Conservation (phyloP, 2,329 filamentous ascomycete species). For the Coniochaeta sp. region DNA sequence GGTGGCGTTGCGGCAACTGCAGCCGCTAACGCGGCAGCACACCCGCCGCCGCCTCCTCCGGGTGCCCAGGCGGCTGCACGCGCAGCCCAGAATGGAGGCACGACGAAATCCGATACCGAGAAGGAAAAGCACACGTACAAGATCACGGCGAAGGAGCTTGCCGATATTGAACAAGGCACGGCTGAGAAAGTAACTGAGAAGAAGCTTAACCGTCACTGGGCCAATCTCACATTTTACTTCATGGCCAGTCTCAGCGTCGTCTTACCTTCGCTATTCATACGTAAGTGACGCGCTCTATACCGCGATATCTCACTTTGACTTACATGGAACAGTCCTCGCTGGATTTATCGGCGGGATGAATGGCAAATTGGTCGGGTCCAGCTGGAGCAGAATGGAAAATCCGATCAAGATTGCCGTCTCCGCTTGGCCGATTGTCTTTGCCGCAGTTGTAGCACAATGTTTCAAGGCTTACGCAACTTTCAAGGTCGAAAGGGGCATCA, state of each 20-base stretch:
- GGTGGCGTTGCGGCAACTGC: background rate
- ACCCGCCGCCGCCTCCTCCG: background rate
- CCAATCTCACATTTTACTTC: background rate
- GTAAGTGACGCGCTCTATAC: background rate
- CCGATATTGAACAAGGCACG: background rate
- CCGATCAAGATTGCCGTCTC: slow-evolving; percentile 10
- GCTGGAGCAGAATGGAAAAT: slow-evolving; percentile 1
- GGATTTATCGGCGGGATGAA: background rate
- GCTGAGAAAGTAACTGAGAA: background rate
- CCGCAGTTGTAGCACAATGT: slow-evolving; percentile 11
- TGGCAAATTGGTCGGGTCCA: background rate
- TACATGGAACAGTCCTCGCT: background rate
- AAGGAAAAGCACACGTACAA: background rate
- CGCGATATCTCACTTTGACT: background rate
- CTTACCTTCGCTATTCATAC: background rate
- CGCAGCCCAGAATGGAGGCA: background rate
- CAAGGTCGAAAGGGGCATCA: slow-evolving; percentile 9
- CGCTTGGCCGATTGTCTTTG: slow-evolving; percentile 14
- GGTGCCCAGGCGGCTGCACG: background rate
- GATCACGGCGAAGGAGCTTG: background rate
- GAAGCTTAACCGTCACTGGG: background rate
- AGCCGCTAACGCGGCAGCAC: background rate
- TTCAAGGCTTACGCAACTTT: slow-evolving; percentile 11
- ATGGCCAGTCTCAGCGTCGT: background rate
- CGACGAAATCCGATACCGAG: background rate